Evolutionary conservation across 306 rosid genomes (phyloP).

Genomic region (Acacia melanoxylon): DNA sequence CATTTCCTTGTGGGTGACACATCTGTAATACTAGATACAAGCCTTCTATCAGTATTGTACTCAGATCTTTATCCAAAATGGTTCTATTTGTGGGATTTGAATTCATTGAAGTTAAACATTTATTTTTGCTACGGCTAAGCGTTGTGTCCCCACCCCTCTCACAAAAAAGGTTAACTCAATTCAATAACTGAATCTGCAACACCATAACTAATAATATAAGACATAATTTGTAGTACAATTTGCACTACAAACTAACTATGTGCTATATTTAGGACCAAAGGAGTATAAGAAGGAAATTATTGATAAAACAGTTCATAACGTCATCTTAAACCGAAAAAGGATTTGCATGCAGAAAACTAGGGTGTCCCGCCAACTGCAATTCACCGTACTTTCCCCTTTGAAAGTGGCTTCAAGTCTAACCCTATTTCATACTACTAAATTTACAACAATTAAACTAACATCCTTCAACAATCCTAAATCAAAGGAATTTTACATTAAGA

Average conservation of each 20-base stretch:
- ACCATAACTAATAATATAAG: background rate
- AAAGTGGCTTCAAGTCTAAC: constrained; percentile 21
- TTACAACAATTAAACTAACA: constrained; percentile 44
- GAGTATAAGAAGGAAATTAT: background rate
- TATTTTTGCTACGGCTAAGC: background rate
- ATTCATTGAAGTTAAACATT: background rate
- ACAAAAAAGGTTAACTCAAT: background rate
- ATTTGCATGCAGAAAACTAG: background rate
- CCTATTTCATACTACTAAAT: constrained; percentile 37
- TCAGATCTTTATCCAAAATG: background rate
- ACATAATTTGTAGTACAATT: no score
- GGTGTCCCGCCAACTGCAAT: constrained; percentile 16
- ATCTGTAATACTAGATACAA: background rate
- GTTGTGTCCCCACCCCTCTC: no score
- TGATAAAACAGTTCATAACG: background rate
- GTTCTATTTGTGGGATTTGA: background rate
- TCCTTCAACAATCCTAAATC: constrained; percentile 34
- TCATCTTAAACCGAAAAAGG: background rate
- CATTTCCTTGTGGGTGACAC: no score
- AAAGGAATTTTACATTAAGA: constrained; percentile 47
- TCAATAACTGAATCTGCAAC: background rate
- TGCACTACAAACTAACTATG: no score
- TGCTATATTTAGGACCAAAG: no score
- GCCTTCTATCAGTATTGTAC: no score
- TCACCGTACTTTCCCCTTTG: background rate